Evolutionary conservation across 1,139 yeast genomes (phyloP), one percentile per base, ranked within the genome.

Genomic region (Kodamaea suecica): DNA sequence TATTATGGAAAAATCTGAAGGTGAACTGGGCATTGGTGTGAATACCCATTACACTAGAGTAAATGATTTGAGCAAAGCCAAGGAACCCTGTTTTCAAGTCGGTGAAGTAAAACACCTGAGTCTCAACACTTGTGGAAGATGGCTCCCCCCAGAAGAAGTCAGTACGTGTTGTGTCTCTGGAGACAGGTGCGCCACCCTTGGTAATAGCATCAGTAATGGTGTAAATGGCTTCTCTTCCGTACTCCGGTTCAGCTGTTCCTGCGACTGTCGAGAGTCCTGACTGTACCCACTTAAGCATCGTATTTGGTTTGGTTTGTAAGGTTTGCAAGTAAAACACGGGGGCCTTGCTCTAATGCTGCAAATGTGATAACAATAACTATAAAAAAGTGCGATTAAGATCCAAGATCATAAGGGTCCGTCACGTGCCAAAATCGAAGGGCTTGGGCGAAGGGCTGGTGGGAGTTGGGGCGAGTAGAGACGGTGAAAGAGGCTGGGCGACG

Each of bases 161-260:
- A 8, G 72, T 73, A 19, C 61, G 53, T 4, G 73, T 66, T 29
- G 95, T 76, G 34, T 68, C 73, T 41, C 75, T 53, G 35, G 49
- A 58, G 17, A 56, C 49, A 40, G 65, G 63, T 44, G 63, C 67
- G 37, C 66, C 72, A 36, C 67, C 63, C 4, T 30, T 31, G 29
- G 24, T 28, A 37, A 83, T 78, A 34, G 81, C 66, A 29, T 73
- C 78, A 29, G 84, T 76, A 39, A 88, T 78, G n/a, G 97, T 76
- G 52, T 83, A 90, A 49, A 92, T 86, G 32, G 95, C 95, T 37
- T 82, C 95, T 31, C 82, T 75, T 35, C 98, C 98, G 54, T 92
- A 92, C 55, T 84, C 95, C 17, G 98, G 98, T 61, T 92, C 98
- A 2, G 96, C 95, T 12, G 95, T 78, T 34, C 98, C 98, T 5